Percentiles rank a stretch among this genome's conserved stretches.
Conservation (phyloP, 768 basidiomycete species). For the Calocybe indica region DNA sequence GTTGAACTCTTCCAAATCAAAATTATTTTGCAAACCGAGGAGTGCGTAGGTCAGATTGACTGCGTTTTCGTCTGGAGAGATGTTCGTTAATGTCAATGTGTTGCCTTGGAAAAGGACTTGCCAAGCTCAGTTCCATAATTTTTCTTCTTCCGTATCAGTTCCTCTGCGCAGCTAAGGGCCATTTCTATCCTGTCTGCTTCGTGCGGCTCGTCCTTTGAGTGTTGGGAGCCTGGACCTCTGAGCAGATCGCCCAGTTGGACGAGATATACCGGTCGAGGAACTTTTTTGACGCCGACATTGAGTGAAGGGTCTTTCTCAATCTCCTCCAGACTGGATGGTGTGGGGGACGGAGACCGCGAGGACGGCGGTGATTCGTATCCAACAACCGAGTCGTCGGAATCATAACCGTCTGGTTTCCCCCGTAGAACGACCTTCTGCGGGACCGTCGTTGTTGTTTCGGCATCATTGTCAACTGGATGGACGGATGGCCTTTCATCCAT, state of each 20-base stretch:
- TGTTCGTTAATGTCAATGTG: neutral
- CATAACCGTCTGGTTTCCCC: constrained; percentile 32
- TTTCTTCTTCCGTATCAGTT: constrained; percentile 77
- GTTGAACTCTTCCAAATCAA: constrained; percentile 75
- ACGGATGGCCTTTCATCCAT: constrained; percentile 2
- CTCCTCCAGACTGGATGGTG: constrained; percentile 73
- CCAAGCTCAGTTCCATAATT: constrained; percentile 87
- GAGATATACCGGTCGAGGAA: constrained; percentile 84
- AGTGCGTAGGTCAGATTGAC: constrained; percentile 73
- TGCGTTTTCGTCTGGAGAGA: constrained; percentile 76
- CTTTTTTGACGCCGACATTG: constrained; percentile 60
- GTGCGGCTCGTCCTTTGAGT: constrained; percentile 48
- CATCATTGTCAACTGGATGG: neutral
- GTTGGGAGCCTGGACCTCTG: constrained; percentile 47
- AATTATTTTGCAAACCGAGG: constrained; percentile 76
- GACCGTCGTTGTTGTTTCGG: constrained; percentile 1
- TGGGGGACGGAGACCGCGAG: constrained; percentile 76
- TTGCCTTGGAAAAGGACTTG: constrained; percentile 27
- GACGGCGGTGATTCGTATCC: constrained; percentile 68
- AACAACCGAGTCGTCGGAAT: constrained; percentile 82
- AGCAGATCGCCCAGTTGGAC: constrained; percentile 77
- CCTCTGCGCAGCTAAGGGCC: constrained; percentile 74
- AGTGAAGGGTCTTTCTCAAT: constrained; percentile 84
- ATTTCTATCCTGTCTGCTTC: constrained; percentile 77
- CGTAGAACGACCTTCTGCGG: constrained; percentile 16